A percentile compares a stretch with the other conserved stretches of the same genome.
phyloP scores from a whole-genome alignment of 495 filamentous ascomycete species.

The Penicillium paxilli region DNA sequence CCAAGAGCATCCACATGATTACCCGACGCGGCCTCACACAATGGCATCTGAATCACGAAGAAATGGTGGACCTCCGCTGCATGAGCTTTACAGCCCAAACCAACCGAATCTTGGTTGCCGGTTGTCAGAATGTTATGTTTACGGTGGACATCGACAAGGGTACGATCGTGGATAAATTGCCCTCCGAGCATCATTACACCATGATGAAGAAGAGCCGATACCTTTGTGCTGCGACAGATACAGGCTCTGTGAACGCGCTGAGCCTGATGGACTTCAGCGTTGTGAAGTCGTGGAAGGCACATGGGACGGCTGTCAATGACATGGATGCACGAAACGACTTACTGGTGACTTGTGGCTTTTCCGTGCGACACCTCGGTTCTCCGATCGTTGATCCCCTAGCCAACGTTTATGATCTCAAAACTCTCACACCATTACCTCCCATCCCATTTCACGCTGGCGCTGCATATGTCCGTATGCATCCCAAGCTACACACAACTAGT shows the following conservation, averaged over 20 bases:
- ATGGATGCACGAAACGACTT: constrained; percentile 94
- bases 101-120: constrained; percentile 83
- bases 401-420: constrained; percentile 92
- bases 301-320: constrained; percentile 80
- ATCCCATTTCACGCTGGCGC: constrained; percentile 91
- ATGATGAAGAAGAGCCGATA: constrained; percentile 89
- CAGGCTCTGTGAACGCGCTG: constrained; percentile 81
- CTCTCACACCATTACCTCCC: constrained; percentile 76
- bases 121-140: constrained; percentile 84
- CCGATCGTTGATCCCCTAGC: constrained; percentile 83
- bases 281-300: constrained; percentile 84
- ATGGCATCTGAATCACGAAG: constrained; percentile 79
- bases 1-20: constrained; percentile 81
- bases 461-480: constrained; percentile 93
- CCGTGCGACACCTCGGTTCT: constrained; percentile 62
- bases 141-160: constrained; percentile 88
- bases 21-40: constrained; percentile 73
- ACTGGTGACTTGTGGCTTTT: constrained; percentile 93
- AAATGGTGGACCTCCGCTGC: constrained; percentile 81
- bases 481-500: constrained; percentile 86
- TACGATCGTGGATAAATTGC: constrained; percentile 68
- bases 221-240: constrained; percentile 86
- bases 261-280: constrained; percentile 75
- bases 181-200: constrained; percentile 72
- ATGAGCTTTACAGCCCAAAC: constrained; percentile 92